These are phyloP conservation scores for Pleurotus citrinopileatus DNA, from an alignment of 768 basidiomycete genomes.

Conservation along the genomic window DNA sequence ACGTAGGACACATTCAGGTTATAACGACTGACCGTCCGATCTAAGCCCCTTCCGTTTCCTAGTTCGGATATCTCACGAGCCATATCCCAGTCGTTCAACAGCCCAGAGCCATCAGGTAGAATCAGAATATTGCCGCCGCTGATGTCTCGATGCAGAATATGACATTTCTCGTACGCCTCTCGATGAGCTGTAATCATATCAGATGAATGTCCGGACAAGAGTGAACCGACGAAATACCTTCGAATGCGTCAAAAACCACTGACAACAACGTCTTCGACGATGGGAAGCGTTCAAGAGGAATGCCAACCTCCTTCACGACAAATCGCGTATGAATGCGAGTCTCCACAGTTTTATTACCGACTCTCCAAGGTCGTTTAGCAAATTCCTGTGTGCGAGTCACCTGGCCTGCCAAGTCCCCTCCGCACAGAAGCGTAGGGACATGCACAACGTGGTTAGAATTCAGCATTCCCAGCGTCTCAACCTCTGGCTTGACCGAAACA, in stretches of 20 bases:
- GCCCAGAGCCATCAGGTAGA: background rate
- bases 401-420: slow-evolving; percentile 18
- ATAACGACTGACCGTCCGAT: background rate
- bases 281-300: background rate
- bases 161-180: slow-evolving; percentile 5
- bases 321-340: background rate
- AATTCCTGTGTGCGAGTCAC: slow-evolving; percentile 7
- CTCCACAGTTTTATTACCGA: background rate
- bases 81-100: slow-evolving; percentile 14
- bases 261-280: background rate
- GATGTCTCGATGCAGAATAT: slow-evolving; percentile 12
- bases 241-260: background rate
- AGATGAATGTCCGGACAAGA: background rate
- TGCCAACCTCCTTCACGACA: background rate
- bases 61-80: background rate
- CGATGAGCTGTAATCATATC: slow-evolving; percentile 2
- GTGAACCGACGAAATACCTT: background rate
- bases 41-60: background rate
- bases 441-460: slow-evolving; percentile 16
- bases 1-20: background rate
- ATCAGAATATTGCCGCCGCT: slow-evolving; percentile 11
- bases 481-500: slow-evolving; percentile 17
- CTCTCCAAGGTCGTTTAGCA: slow-evolving; percentile 13
- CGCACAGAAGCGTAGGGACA: slow-evolving; percentile 20
- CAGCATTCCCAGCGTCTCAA: slow-evolving; percentile 17